These are phyloP conservation scores for Balansia obtecta DNA, from an alignment of 2,329 filamentous ascomycete genomes.

Conservation along the genomic window DNA sequence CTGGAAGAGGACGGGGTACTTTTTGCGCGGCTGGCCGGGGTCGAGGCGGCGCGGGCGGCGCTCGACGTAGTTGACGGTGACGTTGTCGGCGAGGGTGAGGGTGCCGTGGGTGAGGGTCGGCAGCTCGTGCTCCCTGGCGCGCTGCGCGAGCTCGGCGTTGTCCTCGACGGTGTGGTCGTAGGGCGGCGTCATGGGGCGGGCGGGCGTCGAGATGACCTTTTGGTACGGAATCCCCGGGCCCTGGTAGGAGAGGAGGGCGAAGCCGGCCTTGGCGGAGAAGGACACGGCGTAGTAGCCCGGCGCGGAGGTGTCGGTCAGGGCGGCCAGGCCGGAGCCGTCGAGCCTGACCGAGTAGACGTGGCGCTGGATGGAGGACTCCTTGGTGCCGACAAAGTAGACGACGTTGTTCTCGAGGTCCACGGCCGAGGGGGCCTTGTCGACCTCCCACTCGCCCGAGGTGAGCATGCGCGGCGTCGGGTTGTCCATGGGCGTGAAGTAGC, in stretches of 20 bases:
- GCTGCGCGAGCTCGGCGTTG: conserved; percentile 57
- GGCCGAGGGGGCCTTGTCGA: conserved; percentile 70
- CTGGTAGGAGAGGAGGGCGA: conserved; percentile 69
- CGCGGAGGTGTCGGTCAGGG: conserved; percentile 61
- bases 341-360: conserved; percentile 86
- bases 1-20: conserved; percentile 89
- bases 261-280: conserved; percentile 74
- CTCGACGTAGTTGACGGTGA: conserved; percentile 62
- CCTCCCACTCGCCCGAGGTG: conserved; percentile 85
- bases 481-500: conserved; percentile 84
- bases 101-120: conserved; percentile 75
- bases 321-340: conserved; percentile 58
- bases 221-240: conserved; percentile 86
- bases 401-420: conserved; percentile 76
- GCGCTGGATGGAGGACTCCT: conserved; percentile 76
- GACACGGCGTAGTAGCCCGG: conserved; percentile 70
- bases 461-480: conserved; percentile 72
- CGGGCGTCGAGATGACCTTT: conserved; percentile 74
- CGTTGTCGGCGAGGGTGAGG: conserved; percentile 66
- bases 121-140: conserved; percentile 65
- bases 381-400: conserved; percentile 83
- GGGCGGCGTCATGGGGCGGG: conserved; percentile 45
- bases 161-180: conserved; percentile 67
- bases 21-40: conserved; percentile 46
- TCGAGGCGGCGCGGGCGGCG: conserved; percentile 84